A percentile compares a stretch with the other conserved stretches of the same genome.
phyloP scores from a whole-genome alignment of 352 stramenopile genomes.

The Achlya hypogyna region DNA sequence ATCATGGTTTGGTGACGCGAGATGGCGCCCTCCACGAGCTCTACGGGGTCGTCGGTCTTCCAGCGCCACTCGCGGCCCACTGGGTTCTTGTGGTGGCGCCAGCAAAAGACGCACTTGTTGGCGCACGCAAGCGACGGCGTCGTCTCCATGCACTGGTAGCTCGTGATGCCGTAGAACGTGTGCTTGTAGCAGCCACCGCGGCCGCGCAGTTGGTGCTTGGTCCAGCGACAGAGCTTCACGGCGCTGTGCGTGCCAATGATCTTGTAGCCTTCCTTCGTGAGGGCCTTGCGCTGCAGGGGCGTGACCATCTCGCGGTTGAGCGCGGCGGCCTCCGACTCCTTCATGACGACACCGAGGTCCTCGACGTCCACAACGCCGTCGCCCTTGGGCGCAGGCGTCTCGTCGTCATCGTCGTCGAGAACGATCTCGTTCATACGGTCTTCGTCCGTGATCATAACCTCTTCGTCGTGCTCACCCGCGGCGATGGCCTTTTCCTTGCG shows the following conservation, averaged over 20 bases:
- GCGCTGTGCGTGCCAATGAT: constrained; percentile 97
- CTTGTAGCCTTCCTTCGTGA: constrained; percentile 98
- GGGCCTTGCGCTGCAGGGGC: constrained; percentile 86
- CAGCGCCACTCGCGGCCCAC: constrained; percentile 96
- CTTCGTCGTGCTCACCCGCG: constrained; percentile 35
- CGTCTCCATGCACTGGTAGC: constrained; percentile 98
- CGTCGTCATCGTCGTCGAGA: constrained; percentile 43
- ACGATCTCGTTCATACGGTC: constrained; percentile 82
- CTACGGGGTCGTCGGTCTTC: constrained; percentile 95
- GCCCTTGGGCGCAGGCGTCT: constrained; percentile 25
- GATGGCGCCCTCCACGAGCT: constrained; percentile 91
- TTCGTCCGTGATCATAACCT: constrained; percentile 64
- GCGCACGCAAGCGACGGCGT: constrained; percentile 95
- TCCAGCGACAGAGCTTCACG: constrained; percentile 98
- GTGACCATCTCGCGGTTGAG: constrained; percentile 92
- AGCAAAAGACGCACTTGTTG: constrained; percentile 99
- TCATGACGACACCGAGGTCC: constrained; percentile 80
- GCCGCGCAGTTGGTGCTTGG: constrained; percentile 96
- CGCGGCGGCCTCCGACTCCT: constrained; percentile 60
- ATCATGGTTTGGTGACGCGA: constrained; percentile 89
- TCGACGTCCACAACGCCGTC: constrained; percentile 72
- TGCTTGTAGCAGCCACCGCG: constrained; percentile 98
- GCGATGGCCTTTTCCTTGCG: constrained; percentile 55
- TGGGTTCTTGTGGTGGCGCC: constrained; percentile 99
- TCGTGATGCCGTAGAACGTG: constrained; percentile 98